Evolutionary conservation across 208 protist species (phyloP), one percentile per base, ranked within the genome.

Genomic region (Leishmania amazonensis): DNA sequence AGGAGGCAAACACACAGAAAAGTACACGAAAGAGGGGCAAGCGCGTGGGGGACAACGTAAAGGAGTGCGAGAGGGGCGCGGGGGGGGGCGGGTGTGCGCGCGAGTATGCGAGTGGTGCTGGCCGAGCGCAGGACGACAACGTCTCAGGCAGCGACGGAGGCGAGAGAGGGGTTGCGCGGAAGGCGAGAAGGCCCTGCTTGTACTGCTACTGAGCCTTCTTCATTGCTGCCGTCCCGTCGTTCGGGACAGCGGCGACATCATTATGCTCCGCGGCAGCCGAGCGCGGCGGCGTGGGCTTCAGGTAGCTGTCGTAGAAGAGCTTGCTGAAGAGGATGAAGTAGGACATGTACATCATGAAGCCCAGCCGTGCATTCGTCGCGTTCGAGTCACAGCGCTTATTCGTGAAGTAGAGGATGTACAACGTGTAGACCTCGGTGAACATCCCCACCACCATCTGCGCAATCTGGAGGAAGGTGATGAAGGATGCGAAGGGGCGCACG

Each of bases 381-480:
- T 88, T 76, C 35, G 91, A 88, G 47, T 94, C 97, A 81, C 47
- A 60, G 21, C 54, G 54, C 54, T 28, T 11, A n/a, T 60, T 28
- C 54, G 57, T 85, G 76, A 89, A 75, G 80, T 81, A 75, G 67
- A 94, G 71, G 49, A 84, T 71, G 75, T 93, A 94, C 47, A 92
- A 76, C 49, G 87, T 84, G 85, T 89, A 91, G 24, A 85, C 71
- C 79, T 91, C 88, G 13, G 93, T 88, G 45, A 84, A 84, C 71
- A 91, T 94, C 40, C 96, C 97, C 2, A 95, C 81, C 35, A 98
- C 93, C 97, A 99, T 99, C 87, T 99, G 98, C 21, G 93, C 78
- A 24, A 98, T 92, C 84, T 98, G 95, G 81, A 96, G 75, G 38
- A 81, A 84, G n/a, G 95, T 98, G 81, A 98, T 97, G 62, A 96